A percentile compares a stretch with the other conserved stretches of the same genome.
Evolutionary conservation across 768 basidiomycete species (phyloP).

Genomic region (Pleurotus tuoliensis): DNA sequence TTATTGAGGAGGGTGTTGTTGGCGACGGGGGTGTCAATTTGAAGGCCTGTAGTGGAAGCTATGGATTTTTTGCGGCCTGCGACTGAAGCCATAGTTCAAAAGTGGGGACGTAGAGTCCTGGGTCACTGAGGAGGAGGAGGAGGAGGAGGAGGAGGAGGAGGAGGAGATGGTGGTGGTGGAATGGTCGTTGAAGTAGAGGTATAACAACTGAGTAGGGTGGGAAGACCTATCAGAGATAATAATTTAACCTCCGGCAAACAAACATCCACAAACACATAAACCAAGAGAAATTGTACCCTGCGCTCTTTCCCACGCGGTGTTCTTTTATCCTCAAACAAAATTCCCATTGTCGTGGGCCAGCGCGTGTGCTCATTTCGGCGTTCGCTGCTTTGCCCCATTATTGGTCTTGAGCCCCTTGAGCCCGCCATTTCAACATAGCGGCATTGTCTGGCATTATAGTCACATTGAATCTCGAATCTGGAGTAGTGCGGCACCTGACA

Average conservation of each 20-base stretch:
- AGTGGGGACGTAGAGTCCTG: background rate
- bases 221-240: constrained; percentile 7
- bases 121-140: background rate
- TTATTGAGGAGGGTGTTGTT: constrained; percentile 90
- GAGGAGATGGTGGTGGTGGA: background rate
- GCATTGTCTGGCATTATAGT: background rate
- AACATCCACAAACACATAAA: background rate
- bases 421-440: background rate
- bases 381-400: background rate
- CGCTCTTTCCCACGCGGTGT: constrained; percentile 1
- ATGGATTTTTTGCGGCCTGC: constrained; percentile 81
- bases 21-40: constrained; percentile 68
- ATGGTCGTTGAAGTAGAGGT: constrained; percentile 1
- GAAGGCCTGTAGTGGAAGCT: constrained; percentile 56
- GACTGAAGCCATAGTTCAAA: constrained; percentile 41
- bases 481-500: background rate
- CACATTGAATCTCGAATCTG: background rate
- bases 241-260: constrained; percentile 6
- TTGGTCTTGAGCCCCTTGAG: background rate
- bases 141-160: background rate
- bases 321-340: constrained; percentile 4
- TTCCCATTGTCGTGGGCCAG: background rate
- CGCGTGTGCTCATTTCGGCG: background rate
- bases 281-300: background rate
- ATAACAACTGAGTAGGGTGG: constrained; percentile 1